Conservation (phyloP, 192 early-diverging fungal species). For the Chytriomyces sp. region DNA sequence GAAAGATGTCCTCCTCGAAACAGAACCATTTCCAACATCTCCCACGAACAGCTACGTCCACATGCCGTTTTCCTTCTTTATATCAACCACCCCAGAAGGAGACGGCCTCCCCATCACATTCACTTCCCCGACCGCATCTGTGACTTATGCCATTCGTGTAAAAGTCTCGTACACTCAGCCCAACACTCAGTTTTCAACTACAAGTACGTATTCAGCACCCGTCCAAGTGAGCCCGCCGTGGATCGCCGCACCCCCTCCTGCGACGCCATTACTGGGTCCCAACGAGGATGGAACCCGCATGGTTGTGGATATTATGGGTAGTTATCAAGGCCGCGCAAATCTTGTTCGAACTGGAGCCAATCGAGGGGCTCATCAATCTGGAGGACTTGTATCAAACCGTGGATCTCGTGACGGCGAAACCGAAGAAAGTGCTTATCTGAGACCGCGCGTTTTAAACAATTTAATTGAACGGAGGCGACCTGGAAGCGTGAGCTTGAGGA, state of each 20-base stretch:
- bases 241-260: slow-evolving; percentile 8
- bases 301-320: slow-evolving; percentile 8
- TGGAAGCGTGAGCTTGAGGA: not conserved
- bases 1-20: not conserved
- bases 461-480: not conserved
- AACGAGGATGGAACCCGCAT: slow-evolving; percentile 9
- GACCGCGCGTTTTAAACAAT: not conserved
- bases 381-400: no score
- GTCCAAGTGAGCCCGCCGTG: slow-evolving; percentile 21
- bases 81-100: not conserved
- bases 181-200: not conserved
- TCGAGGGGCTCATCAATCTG: no score
- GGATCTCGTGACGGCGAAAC: not conserved
- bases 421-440: not conserved
- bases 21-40: not conserved
- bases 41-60: not conserved
- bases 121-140: not conserved
- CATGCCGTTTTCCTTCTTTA: slow-evolving; percentile 17
- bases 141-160: slow-evolving; percentile 8
- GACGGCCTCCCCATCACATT: slow-evolving; percentile 29
- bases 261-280: slow-evolving; percentile 11
- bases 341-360: not conserved
- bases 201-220: not conserved
- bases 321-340: not conserved
- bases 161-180: not conserved